Percentiles rank a stretch among this genome's conserved stretches.
These are phyloP conservation scores for Eucalyptus victrix DNA, from an alignment of 345 rosid species.

Conservation along the genomic window DNA sequence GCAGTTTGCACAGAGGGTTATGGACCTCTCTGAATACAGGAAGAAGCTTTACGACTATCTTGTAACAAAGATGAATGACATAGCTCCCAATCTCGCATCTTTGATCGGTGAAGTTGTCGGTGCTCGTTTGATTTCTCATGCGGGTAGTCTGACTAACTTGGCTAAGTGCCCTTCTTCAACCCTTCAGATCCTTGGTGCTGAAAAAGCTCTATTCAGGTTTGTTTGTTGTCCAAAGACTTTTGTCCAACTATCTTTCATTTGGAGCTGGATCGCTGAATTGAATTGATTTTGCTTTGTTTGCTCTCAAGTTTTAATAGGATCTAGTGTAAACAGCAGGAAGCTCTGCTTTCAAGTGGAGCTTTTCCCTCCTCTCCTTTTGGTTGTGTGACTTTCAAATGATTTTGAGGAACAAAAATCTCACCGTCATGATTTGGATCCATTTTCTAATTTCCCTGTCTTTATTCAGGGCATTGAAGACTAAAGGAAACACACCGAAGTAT, in stretches of 20 bases:
- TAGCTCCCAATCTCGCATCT: constrained; percentile 91
- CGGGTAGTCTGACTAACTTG: constrained; percentile 93
- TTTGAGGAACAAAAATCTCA: background rate
- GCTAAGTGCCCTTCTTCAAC: constrained; percentile 99
- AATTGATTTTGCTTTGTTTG: background rate
- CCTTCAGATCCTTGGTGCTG: constrained; percentile 95
- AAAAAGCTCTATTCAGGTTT: constrained; percentile 93
- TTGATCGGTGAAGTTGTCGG: constrained; percentile 92
- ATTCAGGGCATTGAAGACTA: constrained; percentile 82
- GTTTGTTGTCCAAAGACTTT: background rate
- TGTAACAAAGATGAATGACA: constrained; percentile 78
- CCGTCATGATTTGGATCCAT: background rate
- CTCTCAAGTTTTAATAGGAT: background rate
- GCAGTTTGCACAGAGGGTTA: constrained; percentile 71
- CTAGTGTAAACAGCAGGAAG: background rate
- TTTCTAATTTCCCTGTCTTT: background rate
- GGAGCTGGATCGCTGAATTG: background rate
- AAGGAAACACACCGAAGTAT: constrained; percentile 93
- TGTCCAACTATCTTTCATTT: background rate
- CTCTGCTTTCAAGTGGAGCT: background rate
- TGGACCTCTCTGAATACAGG: constrained; percentile 80
- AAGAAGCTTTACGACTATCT: constrained; percentile 82
- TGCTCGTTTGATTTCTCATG: constrained; percentile 93
- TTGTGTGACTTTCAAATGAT: background rate
- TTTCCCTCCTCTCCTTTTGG: background rate